Base-by-base conservation (phyloP, 176 grass and related monocot species). In the Triticum monococcum region DNA sequence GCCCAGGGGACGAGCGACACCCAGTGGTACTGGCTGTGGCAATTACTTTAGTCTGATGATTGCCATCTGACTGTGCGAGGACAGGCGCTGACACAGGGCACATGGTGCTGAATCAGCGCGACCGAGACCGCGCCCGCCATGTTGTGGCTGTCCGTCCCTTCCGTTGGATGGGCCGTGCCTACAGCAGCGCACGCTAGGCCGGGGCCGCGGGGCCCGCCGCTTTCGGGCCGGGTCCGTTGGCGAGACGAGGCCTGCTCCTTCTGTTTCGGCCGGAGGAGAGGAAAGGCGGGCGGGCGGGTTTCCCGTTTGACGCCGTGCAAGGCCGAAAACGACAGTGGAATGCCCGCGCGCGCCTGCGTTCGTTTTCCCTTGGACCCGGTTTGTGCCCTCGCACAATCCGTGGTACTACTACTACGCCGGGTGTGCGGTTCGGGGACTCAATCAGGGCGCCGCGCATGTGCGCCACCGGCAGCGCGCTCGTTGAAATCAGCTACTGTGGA, bases 21-120 rank as follows among this genome's bases (percentile, higher is more conserved):
- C 32, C 12, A 26, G 40, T 6, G 24, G 46, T 1, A 7, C 1
- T 9, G 13, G 14, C 13, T 36, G 2, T 16, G 2, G 48, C 82
- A 64, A 41, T 72, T 75, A 67, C 25, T 79, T 74, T 20, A 50
- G n/a, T 14, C 11, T 70, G 85, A 50, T 78, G 70, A 84, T 82
- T 74, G 89, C 26, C 65, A 9, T 70, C 35, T 64, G 72, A 68
- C 2, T 48, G 75, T 72, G 60, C 78, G 31, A 64, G 84, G 83
- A 74, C 89, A 83, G 46, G 68, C 41, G 8, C 88, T 88, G 93
- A 86, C 90, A 95, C 17, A 12, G 14, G 77, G 50, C 93, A 95
- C 93, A 92, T 95, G 93, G 35, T 72, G 88, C 85, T 90, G 79
- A 84, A 81, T 92, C 88, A 75, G 78, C 74, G 24, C 22, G 25